Evolutionary conservation across 1,139 yeast genomes (phyloP).

Genomic region (Williopsis jadinii): DNA sequence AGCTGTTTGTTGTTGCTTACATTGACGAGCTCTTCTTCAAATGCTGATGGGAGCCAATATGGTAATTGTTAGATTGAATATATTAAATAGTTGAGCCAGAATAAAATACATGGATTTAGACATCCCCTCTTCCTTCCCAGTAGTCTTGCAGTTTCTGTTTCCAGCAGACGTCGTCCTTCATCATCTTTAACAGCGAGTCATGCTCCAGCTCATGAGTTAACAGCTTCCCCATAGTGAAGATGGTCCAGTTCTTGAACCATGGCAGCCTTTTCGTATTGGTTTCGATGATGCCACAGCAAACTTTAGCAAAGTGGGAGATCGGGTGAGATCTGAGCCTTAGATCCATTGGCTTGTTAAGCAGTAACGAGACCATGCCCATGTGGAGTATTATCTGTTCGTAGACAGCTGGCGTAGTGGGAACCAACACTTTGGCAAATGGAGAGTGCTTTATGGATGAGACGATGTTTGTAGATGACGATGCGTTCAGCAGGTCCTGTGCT

Average conservation of each 20-base stretch:
- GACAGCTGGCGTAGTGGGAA: slow-evolving; percentile 1
- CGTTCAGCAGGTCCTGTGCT: neutral
- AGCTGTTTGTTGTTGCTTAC: too few species aligned
- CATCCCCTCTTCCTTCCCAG: slow-evolving; percentile 22
- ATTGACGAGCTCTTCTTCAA: neutral
- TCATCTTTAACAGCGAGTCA: slow-evolving; percentile 24
- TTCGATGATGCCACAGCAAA: slow-evolving; percentile 28
- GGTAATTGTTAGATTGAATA: neutral
- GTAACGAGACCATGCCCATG: slow-evolving; percentile 19
- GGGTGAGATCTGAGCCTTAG: slow-evolving; percentile 18
- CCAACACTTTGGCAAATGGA: slow-evolving; percentile 30
- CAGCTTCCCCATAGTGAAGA: slow-evolving; percentile 34
- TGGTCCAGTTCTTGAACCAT: slow-evolving; percentile 22
- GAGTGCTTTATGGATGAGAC: slow-evolving; percentile 4
- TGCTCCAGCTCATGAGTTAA: slow-evolving; percentile 35
- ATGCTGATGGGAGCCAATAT: neutral
- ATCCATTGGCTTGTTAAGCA: slow-evolving; percentile 33
- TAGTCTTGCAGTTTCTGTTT: slow-evolving; percentile 27
- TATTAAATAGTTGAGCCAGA: neutral
- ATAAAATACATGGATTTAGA: neutral
- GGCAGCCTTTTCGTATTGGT: slow-evolving; percentile 7
- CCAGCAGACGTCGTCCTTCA: slow-evolving; percentile 28
- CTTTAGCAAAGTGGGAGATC: slow-evolving; percentile 34
- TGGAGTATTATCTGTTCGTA: slow-evolving; percentile 6
- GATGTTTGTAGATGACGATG: neutral